Evolutionary conservation across 2,329 filamentous ascomycete genomes (phyloP), one percentile per base, ranked within the genome.

Genomic region (Madurella mycetomatis): DNA sequence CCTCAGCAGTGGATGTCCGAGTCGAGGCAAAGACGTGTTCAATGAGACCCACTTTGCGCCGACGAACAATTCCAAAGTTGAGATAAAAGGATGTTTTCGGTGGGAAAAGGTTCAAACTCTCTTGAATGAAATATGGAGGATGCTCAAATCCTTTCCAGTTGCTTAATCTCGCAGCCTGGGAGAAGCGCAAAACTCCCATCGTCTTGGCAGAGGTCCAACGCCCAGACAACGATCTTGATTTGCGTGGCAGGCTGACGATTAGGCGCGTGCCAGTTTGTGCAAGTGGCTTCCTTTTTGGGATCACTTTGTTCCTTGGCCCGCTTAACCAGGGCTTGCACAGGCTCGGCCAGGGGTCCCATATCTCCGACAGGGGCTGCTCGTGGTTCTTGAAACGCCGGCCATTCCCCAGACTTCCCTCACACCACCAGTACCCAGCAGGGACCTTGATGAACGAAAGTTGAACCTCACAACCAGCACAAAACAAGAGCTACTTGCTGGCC

Each of bases 351-450:
- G 57, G 54, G 59, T 55, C 53, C 50, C 54, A 47, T 42, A 31
- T 49, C 40, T 55, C 50, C 17, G 54, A 56, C 58, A 61, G 59
- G 61, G 61, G 60, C 59, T 19, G 40, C 53, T 54, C 49, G 34
- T 55, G 58, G 54, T 58, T 63, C 55, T 61, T 63, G 60, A 62
- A 63, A 63, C 60, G 50, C 45, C 51, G 34, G 54, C 55, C 53
- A 37, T 40, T 48, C 56, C 55, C 61, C 60, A 56, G 54, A 59
- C 47, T 59, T 57, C 41, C 47, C 51, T 58, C 54, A 50, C 60
- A 61, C 57, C 59, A 57, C 43, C 50, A 49, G 45, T 41, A 46
- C 49, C 31, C 48, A 56, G 50, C 53, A 55, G 57, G 57, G 59
- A 52, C 53, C 53, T 49, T 52, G 51, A 56, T 52, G 51, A 56